Evolutionary conservation across 2,329 filamentous ascomycete genomes (phyloP), one percentile per base, ranked within the genome.

Genomic region (Colletotrichum salicis): DNA sequence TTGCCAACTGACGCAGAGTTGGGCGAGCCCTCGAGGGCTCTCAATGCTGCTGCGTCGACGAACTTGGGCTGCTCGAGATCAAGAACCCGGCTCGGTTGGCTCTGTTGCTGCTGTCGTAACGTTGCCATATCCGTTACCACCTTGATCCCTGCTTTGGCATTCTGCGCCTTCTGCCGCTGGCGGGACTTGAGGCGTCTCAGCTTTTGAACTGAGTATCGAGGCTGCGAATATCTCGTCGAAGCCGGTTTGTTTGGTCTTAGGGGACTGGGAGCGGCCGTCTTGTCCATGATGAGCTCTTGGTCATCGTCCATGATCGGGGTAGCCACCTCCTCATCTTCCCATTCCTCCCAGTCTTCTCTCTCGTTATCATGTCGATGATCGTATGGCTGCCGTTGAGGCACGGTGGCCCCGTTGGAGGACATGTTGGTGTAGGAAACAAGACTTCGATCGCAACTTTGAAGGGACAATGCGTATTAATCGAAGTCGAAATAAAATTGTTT

Each of bases 71-170:
- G 52, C 74, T 79, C 61, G 76, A 77, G 45, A 54, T 70, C 24
- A 1, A 78, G 75, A 8, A 77, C 77, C 59, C 75, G 79, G 62
- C 78, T 76, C 8, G 81, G 77, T 48, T 78, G 77, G 13, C 76
- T 77, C 27, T 77, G 79, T 74, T 80, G 85, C 74, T 79, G 80
- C 33, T 83, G 83, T 31, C 82, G 88, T 78, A 85, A 84, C 72
- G 80, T 83, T 72, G 89, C 84, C 84, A 94, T 91, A 77, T 91
- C 91, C 2, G 93, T 95, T 74, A 94, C 90, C 24, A 94, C 79
- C 74, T 85, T 91, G 77, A 93, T 93, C 13, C 90, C 90, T 10
- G 88, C 88, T 80, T 87, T 86, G 67, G 86, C 85, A 79, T 91
- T 89, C 77, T 91, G 85, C 27, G 86, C 85, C 76, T 88, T 89